A percentile compares a stretch with the other conserved stretches of the same genome.
phyloP scores from a whole-genome alignment of 2,329 filamentous ascomycete species.

The Anisogramma anomala region DNA sequence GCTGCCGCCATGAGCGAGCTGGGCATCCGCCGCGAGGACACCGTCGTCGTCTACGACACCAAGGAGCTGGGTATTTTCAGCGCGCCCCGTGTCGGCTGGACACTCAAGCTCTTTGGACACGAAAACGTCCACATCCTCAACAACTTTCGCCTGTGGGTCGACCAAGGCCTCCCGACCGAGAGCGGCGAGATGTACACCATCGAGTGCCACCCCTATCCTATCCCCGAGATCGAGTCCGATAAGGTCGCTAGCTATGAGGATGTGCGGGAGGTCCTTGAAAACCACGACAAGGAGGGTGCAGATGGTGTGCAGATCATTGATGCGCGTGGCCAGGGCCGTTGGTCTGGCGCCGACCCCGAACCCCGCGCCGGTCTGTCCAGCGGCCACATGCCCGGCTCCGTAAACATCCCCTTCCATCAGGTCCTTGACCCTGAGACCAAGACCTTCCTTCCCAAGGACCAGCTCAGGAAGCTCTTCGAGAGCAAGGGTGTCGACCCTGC shows the following conservation, averaged over 20 bases:
- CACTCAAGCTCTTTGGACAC: constrained; percentile 81
- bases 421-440: constrained; percentile 77
- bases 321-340: constrained; percentile 69
- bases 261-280: constrained; percentile 63
- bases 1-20: constrained; percentile 79
- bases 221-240: constrained; percentile 44
- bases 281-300: constrained; percentile 69
- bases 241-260: constrained; percentile 75
- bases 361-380: constrained; percentile 76
- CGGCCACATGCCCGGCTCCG: constrained; percentile 83
- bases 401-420: constrained; percentile 67
- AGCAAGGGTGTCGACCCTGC: constrained; percentile 66
- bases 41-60: constrained; percentile 86
- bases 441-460: constrained; percentile 58
- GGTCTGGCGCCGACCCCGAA: constrained; percentile 72
- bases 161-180: constrained; percentile 70
- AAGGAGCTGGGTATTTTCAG: constrained; percentile 89
- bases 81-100: constrained; percentile 90
- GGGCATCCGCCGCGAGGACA: constrained; percentile 78
- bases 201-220: constrained; percentile 53
- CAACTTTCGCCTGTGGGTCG: constrained; percentile 92
- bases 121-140: constrained; percentile 79
- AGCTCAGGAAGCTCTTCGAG: constrained; percentile 66
- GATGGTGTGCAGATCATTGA: constrained; percentile 83
- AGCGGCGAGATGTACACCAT: constrained; percentile 61